These are phyloP conservation scores for Penicillium simplicissimum DNA, from an alignment of 495 filamentous ascomycete genomes.

Conservation along the genomic window DNA sequence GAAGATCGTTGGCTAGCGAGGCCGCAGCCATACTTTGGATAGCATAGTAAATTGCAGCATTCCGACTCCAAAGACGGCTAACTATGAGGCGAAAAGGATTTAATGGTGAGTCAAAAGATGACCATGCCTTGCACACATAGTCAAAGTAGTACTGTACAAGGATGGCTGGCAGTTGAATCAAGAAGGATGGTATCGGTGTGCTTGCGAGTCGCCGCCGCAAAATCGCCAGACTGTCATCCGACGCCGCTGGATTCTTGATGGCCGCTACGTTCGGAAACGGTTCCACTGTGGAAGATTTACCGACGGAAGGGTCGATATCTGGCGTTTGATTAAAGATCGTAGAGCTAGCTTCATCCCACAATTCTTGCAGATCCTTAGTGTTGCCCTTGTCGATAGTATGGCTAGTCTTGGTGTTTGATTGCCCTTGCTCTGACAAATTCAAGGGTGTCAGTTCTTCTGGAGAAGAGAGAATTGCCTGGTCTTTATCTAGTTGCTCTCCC, in stretches of 20 bases:
- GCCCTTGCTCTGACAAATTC: neutral
- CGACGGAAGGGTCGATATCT: slow-evolving; percentile 15
- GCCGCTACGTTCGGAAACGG: neutral
- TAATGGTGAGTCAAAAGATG: slow-evolving; percentile 30
- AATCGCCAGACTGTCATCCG: slow-evolving; percentile 22
- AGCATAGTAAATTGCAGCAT: slow-evolving; percentile 30
- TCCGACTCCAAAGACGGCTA: slow-evolving; percentile 29
- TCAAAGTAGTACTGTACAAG: slow-evolving; percentile 32
- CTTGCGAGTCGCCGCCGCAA: slow-evolving; percentile 23
- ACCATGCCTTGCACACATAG: slow-evolving; percentile 32
- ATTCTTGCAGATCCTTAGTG: slow-evolving; percentile 11
- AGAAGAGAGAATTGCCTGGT: neutral
- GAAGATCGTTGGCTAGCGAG: slow-evolving; percentile 29
- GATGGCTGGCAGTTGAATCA: slow-evolving; percentile 29
- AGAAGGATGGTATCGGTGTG: slow-evolving; percentile 24
- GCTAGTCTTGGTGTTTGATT: neutral
- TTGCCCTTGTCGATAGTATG: slow-evolving; percentile 1
- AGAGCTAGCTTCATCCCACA: slow-evolving; percentile 17
- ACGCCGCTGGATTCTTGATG: slow-evolving; percentile 3
- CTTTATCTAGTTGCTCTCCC: slow-evolving; percentile 5
- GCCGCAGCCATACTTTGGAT: slow-evolving; percentile 33
- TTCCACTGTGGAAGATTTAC: slow-evolving; percentile 7
- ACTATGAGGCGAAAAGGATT: slow-evolving; percentile 28
- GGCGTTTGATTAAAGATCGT: slow-evolving; percentile 22
- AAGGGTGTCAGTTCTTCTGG: neutral